Percentiles rank a stretch among this genome's conserved stretches.
Conservation (phyloP, 805 yeast species). For the Candida maesae region DNA sequence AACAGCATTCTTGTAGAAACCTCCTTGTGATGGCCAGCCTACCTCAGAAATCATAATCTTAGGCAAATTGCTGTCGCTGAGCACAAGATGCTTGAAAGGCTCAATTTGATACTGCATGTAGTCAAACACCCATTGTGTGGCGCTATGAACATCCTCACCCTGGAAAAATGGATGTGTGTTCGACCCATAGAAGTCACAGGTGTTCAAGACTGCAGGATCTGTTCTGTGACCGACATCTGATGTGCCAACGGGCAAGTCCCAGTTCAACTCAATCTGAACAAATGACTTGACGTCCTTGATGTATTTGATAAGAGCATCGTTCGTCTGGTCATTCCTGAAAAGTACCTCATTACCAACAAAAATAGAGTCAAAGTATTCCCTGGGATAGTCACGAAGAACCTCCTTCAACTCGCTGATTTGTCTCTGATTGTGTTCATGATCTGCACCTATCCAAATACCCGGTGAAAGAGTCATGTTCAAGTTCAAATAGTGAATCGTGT, state of each 20-base stretch:
- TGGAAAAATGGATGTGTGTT: constrained; percentile 68
- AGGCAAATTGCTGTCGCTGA: constrained; percentile 22
- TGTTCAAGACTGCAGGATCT: constrained; percentile 34
- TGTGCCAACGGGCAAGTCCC: constrained; percentile 54
- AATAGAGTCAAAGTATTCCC: constrained; percentile 44
- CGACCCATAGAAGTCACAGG: constrained; percentile 56
- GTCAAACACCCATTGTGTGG: constrained; percentile 51
- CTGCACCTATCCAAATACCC: constrained; percentile 59
- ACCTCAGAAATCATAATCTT: constrained; percentile 52
- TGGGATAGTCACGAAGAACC: constrained; percentile 41
- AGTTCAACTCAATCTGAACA: constrained; percentile 31
- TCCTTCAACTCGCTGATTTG: constrained; percentile 45
- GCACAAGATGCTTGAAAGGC: constrained; percentile 31
- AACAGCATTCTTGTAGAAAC: constrained; percentile 38
- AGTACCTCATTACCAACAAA: constrained; percentile 63
- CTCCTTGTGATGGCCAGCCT: constrained; percentile 74
- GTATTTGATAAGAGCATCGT: constrained; percentile 35
- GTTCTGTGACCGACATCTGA: constrained; percentile 54
- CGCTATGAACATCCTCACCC: constrained; percentile 45
- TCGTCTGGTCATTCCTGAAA: constrained; percentile 46
- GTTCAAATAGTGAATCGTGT: constrained; percentile 46
- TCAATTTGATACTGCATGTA: constrained; percentile 41
- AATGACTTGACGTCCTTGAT: constrained; percentile 40
- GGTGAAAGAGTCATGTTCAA: constrained; percentile 54
- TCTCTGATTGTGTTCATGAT: constrained; percentile 39